Evolutionary conservation across 768 basidiomycete genomes (phyloP).

Genomic region (Auricularia cornea): DNA sequence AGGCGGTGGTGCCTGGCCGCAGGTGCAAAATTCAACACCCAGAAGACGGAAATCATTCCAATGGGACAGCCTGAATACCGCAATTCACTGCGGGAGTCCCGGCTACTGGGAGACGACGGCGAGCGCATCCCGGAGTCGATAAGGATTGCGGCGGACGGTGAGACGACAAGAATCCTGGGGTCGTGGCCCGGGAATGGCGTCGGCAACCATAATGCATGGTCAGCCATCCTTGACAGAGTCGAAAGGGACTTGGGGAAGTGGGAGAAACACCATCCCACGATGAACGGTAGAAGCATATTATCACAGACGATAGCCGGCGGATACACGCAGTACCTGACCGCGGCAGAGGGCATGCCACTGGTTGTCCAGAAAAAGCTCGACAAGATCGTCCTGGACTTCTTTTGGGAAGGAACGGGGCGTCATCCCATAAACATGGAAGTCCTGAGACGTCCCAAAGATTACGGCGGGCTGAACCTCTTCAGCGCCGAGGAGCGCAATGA

Average conservation of each 20-base stretch:
- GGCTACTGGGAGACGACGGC: no score
- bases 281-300: constrained; percentile 20
- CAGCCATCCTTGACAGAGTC: constrained; percentile 20
- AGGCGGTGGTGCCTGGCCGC: constrained; percentile 33
- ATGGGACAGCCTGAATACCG: constrained; percentile 20
- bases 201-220: constrained; percentile 18
- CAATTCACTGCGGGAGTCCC: constrained; percentile 2
- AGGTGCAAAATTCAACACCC: constrained; percentile 32
- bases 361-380: constrained; percentile 13
- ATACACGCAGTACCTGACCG: constrained; percentile 26
- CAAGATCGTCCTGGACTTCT: constrained; percentile 18
- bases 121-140: no score
- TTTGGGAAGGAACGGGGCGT: constrained; percentile 16
- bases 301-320: constrained; percentile 22
- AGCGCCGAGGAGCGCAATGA: not conserved
- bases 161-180: constrained; percentile 24
- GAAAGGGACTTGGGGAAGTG: constrained; percentile 14
- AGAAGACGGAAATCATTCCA: constrained; percentile 33
- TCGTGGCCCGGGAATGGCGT: constrained; percentile 24
- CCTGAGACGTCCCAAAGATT: not conserved
- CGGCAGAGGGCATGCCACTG: constrained; percentile 32
- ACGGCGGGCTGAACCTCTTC: not conserved
- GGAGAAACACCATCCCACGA: constrained; percentile 20
- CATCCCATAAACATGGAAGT: not conserved
- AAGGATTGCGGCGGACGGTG: constrained; percentile 22